Percentiles rank a stretch among this genome's conserved stretches.
Evolutionary conservation across 169 alveolate species (phyloP).

Genomic region (Perkinsus olseni): DNA sequence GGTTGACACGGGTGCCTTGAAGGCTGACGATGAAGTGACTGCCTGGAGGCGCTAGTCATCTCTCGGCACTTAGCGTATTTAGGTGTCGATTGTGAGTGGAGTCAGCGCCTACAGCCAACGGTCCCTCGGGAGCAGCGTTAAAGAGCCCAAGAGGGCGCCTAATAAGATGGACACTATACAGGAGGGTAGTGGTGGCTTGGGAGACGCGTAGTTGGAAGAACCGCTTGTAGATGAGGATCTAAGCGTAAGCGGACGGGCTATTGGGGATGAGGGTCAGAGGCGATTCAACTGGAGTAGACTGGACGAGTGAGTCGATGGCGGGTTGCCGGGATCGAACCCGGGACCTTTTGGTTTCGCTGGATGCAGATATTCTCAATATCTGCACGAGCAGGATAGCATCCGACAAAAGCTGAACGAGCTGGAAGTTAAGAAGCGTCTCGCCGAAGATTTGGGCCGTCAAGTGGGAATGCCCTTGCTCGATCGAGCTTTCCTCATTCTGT

Average conservation of each 20-base stretch:
- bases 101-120: neutral
- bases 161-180: neutral
- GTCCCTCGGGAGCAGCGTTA: neutral
- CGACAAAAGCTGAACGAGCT: neutral
- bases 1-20: neutral
- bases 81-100: neutral
- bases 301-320: neutral
- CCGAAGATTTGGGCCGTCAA: neutral
- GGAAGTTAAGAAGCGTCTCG: neutral
- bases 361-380: neutral
- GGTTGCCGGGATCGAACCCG: neutral
- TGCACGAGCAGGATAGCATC: neutral
- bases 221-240: neutral
- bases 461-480: neutral
- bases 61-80: neutral
- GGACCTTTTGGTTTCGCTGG: neutral
- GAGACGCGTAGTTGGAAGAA: neutral
- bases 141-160: neutral
- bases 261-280: neutral
- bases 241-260: neutral
- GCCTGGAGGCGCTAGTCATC: neutral
- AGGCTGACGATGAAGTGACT: neutral
- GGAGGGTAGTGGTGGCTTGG: neutral
- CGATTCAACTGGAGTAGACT: neutral
- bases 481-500: neutral